phyloP scores from a whole-genome alignment of 1,284 basidiomycete genomes.

The Afroboletus lepidellus region DNA sequence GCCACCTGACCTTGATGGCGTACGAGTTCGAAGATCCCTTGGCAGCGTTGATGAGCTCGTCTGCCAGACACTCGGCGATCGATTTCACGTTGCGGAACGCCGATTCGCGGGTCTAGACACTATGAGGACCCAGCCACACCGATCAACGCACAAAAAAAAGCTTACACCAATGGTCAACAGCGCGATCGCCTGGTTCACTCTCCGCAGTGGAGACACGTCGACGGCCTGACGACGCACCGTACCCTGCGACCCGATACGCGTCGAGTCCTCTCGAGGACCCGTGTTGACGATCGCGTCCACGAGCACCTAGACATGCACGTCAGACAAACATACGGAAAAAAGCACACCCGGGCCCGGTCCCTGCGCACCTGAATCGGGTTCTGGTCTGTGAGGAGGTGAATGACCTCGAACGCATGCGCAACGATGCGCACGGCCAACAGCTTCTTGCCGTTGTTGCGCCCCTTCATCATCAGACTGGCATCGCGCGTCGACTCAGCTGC shows the following conservation, averaged over 20 bases:
- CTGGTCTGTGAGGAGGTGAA: constrained; percentile 99
- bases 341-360: neutral
- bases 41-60: constrained; percentile 99
- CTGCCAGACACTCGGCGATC: constrained; percentile 97
- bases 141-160: constrained; percentile 11
- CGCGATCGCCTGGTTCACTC: constrained; percentile 97
- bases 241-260: constrained; percentile 99
- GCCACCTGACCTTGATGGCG: constrained; percentile 84
- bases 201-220: constrained; percentile 97
- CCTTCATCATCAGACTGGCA: constrained; percentile 97
- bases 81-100: constrained; percentile 99
- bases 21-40: constrained; percentile 99
- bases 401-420: constrained; percentile 99
- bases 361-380: constrained; percentile 94
- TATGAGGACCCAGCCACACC: constrained; percentile 4
- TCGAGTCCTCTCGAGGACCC: constrained; percentile 99
- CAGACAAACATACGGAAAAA: neutral
- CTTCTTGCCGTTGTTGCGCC: constrained; percentile 99
- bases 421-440: constrained; percentile 99
- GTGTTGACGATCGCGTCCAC: constrained; percentile 99
- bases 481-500: constrained; percentile 6
- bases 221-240: constrained; percentile 99
- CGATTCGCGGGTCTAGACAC: constrained; percentile 90
- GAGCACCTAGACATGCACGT: constrained; percentile 54
- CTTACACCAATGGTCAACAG: constrained; percentile 94